A percentile compares a stretch with the other conserved stretches of the same genome.
Evolutionary conservation across 352 stramenopile genomes (phyloP).

Genomic region (Elongisporangium prolatum): DNA sequence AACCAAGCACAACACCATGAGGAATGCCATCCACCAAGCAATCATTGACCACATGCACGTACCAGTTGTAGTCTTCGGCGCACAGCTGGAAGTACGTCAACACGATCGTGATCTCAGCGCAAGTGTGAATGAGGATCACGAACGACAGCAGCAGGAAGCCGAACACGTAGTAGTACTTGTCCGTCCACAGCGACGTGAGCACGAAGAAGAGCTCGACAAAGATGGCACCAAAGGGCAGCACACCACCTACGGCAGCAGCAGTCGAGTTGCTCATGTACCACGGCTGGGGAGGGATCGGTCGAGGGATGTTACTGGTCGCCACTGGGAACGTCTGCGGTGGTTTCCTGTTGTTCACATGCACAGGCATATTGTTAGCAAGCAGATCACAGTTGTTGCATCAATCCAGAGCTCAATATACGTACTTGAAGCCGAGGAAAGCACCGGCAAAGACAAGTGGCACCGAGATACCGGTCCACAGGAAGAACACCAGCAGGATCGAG

Average conservation of each 20-base stretch:
- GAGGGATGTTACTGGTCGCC: slow-evolving; percentile 97
- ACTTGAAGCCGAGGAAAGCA: slow-evolving; percentile 98
- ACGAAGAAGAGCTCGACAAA: slow-evolving; percentile 99
- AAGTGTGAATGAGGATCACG: slow-evolving; percentile 97
- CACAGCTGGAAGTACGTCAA: slow-evolving; percentile 99
- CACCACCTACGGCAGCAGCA: slow-evolving; percentile 92
- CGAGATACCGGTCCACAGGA: slow-evolving; percentile 99
- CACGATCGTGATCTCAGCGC: slow-evolving; percentile 99
- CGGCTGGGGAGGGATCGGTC: slow-evolving; percentile 96
- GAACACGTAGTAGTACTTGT: slow-evolving; percentile 99
- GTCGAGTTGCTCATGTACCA: slow-evolving; percentile 98
- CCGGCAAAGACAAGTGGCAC: slow-evolving; percentile 98
- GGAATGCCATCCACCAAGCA: not conserved
- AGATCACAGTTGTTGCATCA: not conserved
- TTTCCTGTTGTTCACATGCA: slow-evolving; percentile 33
- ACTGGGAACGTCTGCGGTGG: slow-evolving; percentile 94
- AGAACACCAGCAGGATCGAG: slow-evolving; percentile 96
- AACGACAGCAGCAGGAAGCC: slow-evolving; percentile 99
- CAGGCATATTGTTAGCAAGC: slow-evolving; percentile 2
- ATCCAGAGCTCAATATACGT: slow-evolving; percentile 22
- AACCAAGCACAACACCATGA: slow-evolving; percentile 1
- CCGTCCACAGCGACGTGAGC: slow-evolving; percentile 96
- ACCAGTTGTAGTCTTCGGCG: slow-evolving; percentile 99
- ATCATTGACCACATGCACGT: slow-evolving; percentile 14
- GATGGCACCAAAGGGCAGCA: slow-evolving; percentile 98